phyloP scores from a whole-genome alignment of 2,329 filamentous ascomycete species.

The Trichoderma endophyticum region DNA sequence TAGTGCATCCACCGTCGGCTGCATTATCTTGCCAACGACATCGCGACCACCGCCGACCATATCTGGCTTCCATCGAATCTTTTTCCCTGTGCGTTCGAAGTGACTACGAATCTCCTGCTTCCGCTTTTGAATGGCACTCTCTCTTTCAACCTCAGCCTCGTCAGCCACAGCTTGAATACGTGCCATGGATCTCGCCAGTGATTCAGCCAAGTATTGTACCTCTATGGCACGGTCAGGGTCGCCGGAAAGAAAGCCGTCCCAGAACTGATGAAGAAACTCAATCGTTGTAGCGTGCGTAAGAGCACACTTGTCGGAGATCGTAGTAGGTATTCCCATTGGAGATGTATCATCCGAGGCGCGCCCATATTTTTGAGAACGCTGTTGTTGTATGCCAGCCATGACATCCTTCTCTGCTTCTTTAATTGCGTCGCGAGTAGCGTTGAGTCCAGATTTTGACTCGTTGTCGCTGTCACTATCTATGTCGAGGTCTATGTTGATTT shows the following conservation, averaged over 20 bases:
- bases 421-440: slow-evolving; percentile 68
- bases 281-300: slow-evolving; percentile 87
- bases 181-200: slow-evolving; percentile 70
- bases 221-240: slow-evolving; percentile 78
- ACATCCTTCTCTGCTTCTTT: slow-evolving; percentile 63
- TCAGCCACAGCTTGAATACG: slow-evolving; percentile 78
- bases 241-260: slow-evolving; percentile 85
- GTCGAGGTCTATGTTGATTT: slow-evolving; percentile 62
- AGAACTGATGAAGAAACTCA: slow-evolving; percentile 97
- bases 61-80: slow-evolving; percentile 64
- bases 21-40: slow-evolving; percentile 72
- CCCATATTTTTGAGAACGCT: slow-evolving; percentile 57
- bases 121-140: slow-evolving; percentile 61
- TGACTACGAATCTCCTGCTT: slow-evolving; percentile 69
- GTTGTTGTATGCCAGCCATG: slow-evolving; percentile 60
- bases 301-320: slow-evolving; percentile 56
- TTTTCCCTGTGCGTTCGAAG: slow-evolving; percentile 70
- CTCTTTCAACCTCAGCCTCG: slow-evolving; percentile 73
- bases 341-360: slow-evolving; percentile 45
- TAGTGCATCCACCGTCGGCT: slow-evolving; percentile 69
- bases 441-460: slow-evolving; percentile 53
- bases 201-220: slow-evolving; percentile 77
- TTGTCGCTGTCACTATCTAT: slow-evolving; percentile 69
- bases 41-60: slow-evolving; percentile 71
- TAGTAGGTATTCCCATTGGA: slow-evolving; percentile 53